Base-by-base conservation (phyloP, 2,329 filamentous ascomycete genomes). In the Monilinia vaccinii-corymbosi region DNA sequence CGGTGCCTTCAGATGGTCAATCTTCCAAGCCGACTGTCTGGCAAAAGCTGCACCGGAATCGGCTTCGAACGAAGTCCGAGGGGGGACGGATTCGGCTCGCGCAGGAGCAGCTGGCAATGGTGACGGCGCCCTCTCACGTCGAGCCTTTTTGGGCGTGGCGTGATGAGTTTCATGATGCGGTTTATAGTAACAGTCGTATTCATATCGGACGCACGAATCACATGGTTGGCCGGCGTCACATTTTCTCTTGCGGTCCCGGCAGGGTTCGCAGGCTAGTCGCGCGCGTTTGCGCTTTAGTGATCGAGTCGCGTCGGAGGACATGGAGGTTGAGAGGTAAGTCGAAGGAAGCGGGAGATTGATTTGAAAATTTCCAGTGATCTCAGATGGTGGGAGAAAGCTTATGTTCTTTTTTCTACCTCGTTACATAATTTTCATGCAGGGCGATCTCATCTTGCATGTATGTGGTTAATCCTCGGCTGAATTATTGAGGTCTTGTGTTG, bases 1-100 rank as follows among this genome's bases (percentile, higher is more conserved):
- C 2, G 72, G 71, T 25, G 71, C 70, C 23, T 71, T 70, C 1
- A 49, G 25, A 4, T 36, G 56, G 14, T 58, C 56, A 9, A 51
- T 32, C n/a, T 58, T 58, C 23, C 34, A 4, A 14, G 46, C 36
- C 14, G 44, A 51, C 13, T 40, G 34, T 16, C 56, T 32, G 11
- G 56, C 46, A 42, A 51, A 58, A 11, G 36, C 14, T 42, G 36
- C 56, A 23, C 36, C 36, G 10, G 46, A 44, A n/a, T 58, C 44
- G 21, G 36, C 46, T 52, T 58, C 56, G 18, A 51, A 34, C 7
- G 46, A 44, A 32, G 46, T n/a, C 13, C n/a, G 23, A 18, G 45
- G 45, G 13, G 45, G 45, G 13, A 51, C 10, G 1, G 21, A 42
- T n/a, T 58, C 56, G 1, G 14, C 14, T 42, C 21, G 38, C 4